These are phyloP conservation scores for Tuber aestivum DNA, from an alignment of 495 filamentous ascomycete species.

Conservation along the genomic window DNA sequence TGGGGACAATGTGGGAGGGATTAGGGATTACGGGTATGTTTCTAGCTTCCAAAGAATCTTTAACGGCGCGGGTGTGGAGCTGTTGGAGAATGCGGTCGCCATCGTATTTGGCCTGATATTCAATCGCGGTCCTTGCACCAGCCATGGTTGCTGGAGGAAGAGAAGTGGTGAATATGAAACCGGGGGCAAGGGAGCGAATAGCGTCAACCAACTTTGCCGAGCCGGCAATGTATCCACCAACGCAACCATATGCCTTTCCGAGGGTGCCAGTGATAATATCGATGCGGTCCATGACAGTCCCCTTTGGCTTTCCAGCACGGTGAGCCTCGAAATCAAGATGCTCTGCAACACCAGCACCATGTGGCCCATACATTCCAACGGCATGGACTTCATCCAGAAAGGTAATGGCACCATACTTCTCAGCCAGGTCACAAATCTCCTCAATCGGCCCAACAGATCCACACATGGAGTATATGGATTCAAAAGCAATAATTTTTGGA, in stretches of 20 bases:
- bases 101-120: constrained; percentile 75
- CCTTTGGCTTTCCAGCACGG: constrained; percentile 58
- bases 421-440: constrained; percentile 88
- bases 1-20: constrained; percentile 89
- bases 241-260: constrained; percentile 95
- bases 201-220: constrained; percentile 84
- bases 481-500: constrained; percentile 97
- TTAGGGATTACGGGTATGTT: constrained; percentile 99
- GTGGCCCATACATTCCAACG: constrained; percentile 97
- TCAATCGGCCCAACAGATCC: constrained; percentile 93
- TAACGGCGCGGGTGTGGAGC: constrained; percentile 88
- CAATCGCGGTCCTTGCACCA: constrained; percentile 82
- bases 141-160: constrained; percentile 96
- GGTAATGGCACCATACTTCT: constrained; percentile 95
- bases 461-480: constrained; percentile 99
- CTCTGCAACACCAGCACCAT: constrained; percentile 93
- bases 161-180: constrained; percentile 98
- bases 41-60: constrained; percentile 63
- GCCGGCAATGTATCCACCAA: constrained; percentile 94
- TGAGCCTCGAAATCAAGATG: constrained; percentile 90
- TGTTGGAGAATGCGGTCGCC: constrained; percentile 88
- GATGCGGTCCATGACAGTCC: constrained; percentile 88
- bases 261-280: constrained; percentile 97
- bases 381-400: constrained; percentile 98
- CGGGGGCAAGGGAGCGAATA: constrained; percentile 90